Conservation (phyloP, 1,284 basidiomycete genomes). For the Violaceomyces palustris region DNA sequence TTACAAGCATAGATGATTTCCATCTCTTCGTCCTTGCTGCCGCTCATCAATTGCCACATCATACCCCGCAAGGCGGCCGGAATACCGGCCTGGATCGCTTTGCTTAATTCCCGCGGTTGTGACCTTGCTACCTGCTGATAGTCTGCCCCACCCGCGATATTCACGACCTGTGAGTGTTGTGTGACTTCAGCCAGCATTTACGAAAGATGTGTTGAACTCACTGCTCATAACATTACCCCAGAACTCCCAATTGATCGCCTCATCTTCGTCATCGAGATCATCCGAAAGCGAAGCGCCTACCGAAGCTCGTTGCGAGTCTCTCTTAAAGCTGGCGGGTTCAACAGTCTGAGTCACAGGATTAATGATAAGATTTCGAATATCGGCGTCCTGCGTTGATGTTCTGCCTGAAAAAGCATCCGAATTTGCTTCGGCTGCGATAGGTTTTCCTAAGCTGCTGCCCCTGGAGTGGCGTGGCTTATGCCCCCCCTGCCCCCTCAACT, state of each 20-base stretch:
- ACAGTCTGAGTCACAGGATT: too few species aligned
- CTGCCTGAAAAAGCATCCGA: slow-evolving; percentile 2
- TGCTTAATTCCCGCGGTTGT: slow-evolving; percentile 62
- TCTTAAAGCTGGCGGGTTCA: too few species aligned
- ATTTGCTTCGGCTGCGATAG: too few species aligned
- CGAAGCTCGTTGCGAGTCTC: too few species aligned
- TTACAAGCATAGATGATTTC: slow-evolving; percentile 73
- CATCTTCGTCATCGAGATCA: slow-evolving; percentile 12
- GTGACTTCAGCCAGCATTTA: background rate
- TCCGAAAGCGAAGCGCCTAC: too few species aligned
- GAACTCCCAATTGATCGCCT: slow-evolving; percentile 66
- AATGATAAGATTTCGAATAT: too few species aligned
- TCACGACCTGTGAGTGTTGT: slow-evolving; percentile 61
- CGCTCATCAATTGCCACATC: slow-evolving; percentile 95
- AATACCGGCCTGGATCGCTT: slow-evolving; percentile 87
- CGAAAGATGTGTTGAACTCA: slow-evolving; percentile 12
- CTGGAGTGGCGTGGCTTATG: slow-evolving; percentile 5
- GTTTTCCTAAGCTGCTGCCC: too few species aligned
- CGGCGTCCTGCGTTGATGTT: too few species aligned
- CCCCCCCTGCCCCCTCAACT: slow-evolving; percentile 28
- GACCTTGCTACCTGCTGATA: slow-evolving; percentile 57
- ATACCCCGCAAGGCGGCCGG: slow-evolving; percentile 80
- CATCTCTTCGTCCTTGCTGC: slow-evolving; percentile 79
- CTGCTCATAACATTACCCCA: slow-evolving; percentile 87
- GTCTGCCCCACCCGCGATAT: too few species aligned